These are phyloP conservation scores for Bassia scoparia DNA, from an alignment of 148 eudicot genomes.

Conservation along the genomic window DNA sequence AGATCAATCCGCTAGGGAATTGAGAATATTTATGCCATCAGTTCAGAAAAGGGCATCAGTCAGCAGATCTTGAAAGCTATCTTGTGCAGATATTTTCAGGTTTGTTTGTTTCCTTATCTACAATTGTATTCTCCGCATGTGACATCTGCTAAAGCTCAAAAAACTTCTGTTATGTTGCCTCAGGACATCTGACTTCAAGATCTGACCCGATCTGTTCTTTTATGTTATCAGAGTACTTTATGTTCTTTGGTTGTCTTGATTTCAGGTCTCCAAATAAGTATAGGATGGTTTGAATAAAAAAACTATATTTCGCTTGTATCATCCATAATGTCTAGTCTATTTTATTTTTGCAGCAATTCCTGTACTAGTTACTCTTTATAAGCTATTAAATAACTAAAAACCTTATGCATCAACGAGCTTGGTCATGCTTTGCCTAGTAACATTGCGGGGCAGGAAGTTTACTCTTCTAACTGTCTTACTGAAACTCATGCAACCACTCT, in stretches of 20 bases:
- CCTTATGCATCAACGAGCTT: no score
- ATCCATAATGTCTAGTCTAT: no score
- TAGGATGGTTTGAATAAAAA: neutral
- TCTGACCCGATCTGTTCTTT: neutral
- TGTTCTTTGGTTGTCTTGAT: neutral
- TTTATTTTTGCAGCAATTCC: no score
- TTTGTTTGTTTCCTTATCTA: no score
- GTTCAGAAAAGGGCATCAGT: no score
- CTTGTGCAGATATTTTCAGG: constrained; percentile 90
- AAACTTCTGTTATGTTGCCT: neutral
- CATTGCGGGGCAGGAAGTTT: neutral
- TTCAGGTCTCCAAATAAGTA: neutral
- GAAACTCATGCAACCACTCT: neutral
- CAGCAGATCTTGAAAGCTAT: no score
- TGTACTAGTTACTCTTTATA: no score
- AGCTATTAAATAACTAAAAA: no score
- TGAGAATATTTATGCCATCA: no score
- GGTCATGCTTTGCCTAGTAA: neutral
- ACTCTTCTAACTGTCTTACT: neutral
- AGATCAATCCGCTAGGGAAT: no score
- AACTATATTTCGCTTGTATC: neutral
- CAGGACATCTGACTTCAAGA: neutral
- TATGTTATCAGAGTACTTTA: neutral
- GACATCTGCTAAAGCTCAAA: neutral
- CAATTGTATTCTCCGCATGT: neutral